Conservation (phyloP, 805 yeast species). For the Geotrichum ghanense region DNA sequence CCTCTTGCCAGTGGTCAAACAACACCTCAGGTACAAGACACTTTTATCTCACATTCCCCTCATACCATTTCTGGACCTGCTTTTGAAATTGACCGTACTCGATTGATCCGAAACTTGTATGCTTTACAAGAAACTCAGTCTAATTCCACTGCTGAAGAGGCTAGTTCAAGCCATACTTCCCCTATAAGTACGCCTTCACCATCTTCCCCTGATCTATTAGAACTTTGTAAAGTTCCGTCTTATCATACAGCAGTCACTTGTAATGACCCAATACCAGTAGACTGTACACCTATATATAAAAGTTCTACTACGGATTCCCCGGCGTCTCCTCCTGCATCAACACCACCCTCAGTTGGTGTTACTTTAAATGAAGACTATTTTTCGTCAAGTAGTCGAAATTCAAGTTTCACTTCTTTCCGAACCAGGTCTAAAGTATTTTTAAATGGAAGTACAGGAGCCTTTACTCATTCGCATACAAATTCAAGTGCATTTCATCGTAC, state of each 20-base stretch:
- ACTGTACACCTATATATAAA: background rate
- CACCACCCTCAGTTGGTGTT: background rate
- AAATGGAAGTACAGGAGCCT: background rate
- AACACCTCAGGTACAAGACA: slow-evolving; percentile 29
- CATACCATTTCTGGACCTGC: no score
- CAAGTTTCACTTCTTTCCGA: background rate
- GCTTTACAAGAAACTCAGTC: background rate
- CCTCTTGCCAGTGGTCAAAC: slow-evolving; percentile 28
- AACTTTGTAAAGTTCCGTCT: slow-evolving; percentile 67
- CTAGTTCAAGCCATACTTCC: slow-evolving; percentile 36
- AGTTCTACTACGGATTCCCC: background rate
- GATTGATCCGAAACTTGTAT: background rate
- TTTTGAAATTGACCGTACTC: slow-evolving; percentile 5
- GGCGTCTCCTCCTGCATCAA: slow-evolving; percentile 8
- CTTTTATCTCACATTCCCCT: no score
- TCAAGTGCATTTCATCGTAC: slow-evolving; percentile 6
- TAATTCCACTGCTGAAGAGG: no score
- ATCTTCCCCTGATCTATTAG: slow-evolving; percentile 25
- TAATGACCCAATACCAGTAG: slow-evolving; percentile 22
- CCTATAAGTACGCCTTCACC: no score
- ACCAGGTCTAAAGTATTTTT: no score
- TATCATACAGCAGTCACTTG: slow-evolving; percentile 66
- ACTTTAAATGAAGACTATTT: background rate
- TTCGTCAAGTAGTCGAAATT: background rate
- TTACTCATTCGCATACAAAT: background rate